phyloP scores from a whole-genome alignment of 2,329 filamentous ascomycete genomes.

The Pochonia chlamydosporia region DNA sequence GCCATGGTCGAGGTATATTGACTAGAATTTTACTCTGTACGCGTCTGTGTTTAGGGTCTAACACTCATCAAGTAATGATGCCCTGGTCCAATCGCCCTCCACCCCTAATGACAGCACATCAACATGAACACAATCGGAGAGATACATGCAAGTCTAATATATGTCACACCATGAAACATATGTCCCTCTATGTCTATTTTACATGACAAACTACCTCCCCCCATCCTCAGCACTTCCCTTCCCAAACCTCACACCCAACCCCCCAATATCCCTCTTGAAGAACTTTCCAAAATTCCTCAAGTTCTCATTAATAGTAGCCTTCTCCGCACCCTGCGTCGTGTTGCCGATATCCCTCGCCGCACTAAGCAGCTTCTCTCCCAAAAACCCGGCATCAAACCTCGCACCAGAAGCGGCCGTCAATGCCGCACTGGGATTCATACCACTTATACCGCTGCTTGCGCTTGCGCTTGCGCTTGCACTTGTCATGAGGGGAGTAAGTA shows the following conservation, averaged over 20 bases:
- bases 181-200: too few relatives aligned
- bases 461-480: conserved; percentile 27
- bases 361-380: conserved; percentile 84
- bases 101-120: too few relatives aligned
- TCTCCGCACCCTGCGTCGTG: conserved; percentile 40
- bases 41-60: too few relatives aligned
- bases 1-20: too few relatives aligned
- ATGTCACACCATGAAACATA: too few relatives aligned
- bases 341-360: conserved; percentile 81
- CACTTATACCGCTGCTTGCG: conserved; percentile 27
- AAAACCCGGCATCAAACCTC: conserved; percentile 72
- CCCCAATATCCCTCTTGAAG: conserved; percentile 81
- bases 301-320: conserved; percentile 83
- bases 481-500: conserved; percentile 62
- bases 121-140: too few relatives aligned
- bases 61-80: too few relatives aligned
- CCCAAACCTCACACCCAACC: conserved; percentile 68
- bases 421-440: conserved; percentile 38
- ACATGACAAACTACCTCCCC: conserved; percentile 1
- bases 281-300: conserved; percentile 95
- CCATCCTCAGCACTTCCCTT: conserved; percentile 42
- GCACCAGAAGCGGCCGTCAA: conserved; percentile 32
- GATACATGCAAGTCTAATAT: too few relatives aligned
- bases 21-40: too few relatives aligned
- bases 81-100: too few relatives aligned